Conservation (phyloP, 176 grass and related monocot species). For the Panicum miliaceum region DNA sequence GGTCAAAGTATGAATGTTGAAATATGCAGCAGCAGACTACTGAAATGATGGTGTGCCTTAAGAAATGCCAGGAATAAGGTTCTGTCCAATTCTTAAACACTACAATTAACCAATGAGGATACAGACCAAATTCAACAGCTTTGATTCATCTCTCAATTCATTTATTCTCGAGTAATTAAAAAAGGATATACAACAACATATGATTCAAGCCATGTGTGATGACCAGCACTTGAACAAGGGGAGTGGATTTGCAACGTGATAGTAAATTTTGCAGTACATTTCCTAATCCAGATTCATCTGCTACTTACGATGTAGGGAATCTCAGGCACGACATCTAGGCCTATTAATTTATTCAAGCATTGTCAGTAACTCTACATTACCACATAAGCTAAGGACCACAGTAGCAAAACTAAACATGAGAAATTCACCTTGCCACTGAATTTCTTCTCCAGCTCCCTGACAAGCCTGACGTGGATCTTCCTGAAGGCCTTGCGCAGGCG, state of each 20-base stretch:
- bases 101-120: too few species aligned
- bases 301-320: neutral
- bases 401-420: neutral
- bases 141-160: too few species aligned
- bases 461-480: slow-evolving; percentile 90
- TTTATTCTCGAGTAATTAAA: too few species aligned
- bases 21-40: too few species aligned
- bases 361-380: neutral
- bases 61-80: too few species aligned
- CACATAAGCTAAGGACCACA: neutral
- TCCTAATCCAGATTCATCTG: neutral
- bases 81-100: too few species aligned
- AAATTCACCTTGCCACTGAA: slow-evolving; percentile 88
- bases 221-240: too few species aligned
- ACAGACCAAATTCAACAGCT: too few species aligned
- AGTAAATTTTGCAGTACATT: neutral
- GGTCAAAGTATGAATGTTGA: too few species aligned
- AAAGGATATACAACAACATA: too few species aligned
- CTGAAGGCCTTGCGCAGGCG: slow-evolving; percentile 83
- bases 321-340: neutral
- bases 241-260: too few species aligned
- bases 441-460: slow-evolving; percentile 98
- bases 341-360: neutral
- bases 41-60: too few species aligned
- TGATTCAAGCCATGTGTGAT: neutral